Conservation (phyloP, 2,329 filamentous ascomycete species). For the Oidium heveae region DNA sequence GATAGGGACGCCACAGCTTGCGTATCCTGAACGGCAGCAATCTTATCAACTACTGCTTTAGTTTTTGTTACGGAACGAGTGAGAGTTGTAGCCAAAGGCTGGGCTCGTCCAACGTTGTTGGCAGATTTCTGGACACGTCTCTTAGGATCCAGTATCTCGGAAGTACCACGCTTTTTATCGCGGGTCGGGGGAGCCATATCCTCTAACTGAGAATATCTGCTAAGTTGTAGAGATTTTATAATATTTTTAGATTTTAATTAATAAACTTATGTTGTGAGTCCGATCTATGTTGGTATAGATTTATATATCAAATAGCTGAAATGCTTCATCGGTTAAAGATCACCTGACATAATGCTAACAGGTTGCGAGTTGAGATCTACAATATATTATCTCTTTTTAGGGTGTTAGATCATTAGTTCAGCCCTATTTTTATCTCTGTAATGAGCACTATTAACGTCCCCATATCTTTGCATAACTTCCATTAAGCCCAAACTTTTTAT, state of each 20-base stretch:
- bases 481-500: too few relatives aligned
- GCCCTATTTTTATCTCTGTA: too few relatives aligned
- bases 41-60: background rate
- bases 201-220: background rate
- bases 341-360: too few relatives aligned
- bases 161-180: background rate
- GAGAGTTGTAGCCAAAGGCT: background rate
- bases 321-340: too few relatives aligned
- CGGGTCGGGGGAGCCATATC: background rate
- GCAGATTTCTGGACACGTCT: background rate
- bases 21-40: background rate
- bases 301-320: too few relatives aligned
- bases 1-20: background rate
- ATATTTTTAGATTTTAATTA: background rate
- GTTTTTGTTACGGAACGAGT: background rate
- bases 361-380: too few relatives aligned
- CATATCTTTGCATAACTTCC: too few relatives aligned
- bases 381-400: too few relatives aligned
- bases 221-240: background rate
- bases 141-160: background rate
- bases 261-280: background rate
- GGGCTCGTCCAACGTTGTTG: background rate
- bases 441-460: too few relatives aligned
- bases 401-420: too few relatives aligned
- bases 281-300: too few relatives aligned